These are phyloP conservation scores for Boletus insuetus DNA, from an alignment of 768 basidiomycete genomes.

Conservation along the genomic window DNA sequence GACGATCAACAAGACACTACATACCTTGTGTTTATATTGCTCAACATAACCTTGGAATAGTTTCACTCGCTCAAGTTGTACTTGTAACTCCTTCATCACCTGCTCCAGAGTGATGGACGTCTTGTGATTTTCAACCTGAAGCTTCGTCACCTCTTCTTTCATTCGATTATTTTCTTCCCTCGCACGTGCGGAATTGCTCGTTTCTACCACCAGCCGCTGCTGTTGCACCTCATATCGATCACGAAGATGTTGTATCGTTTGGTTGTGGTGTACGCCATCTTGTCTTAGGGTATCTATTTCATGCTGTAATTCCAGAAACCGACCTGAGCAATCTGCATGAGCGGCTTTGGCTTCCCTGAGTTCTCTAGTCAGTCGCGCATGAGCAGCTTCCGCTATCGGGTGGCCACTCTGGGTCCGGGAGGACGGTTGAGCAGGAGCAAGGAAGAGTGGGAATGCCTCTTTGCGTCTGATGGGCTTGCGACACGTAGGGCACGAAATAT, in stretches of 20 bases:
- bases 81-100: constrained; percentile 14
- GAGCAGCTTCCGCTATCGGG: constrained; percentile 3
- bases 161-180: constrained; percentile 12
- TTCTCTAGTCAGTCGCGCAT: constrained; percentile 11
- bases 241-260: constrained; percentile 14
- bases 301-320: constrained; percentile 4
- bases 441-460: constrained; percentile 28
- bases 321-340: constrained; percentile 15
- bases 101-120: constrained; percentile 12
- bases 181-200: background rate
- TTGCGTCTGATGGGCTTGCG: constrained; percentile 27
- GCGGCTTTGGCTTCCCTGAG: constrained; percentile 8
- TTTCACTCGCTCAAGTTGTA: constrained; percentile 20
- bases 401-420: background rate
- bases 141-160: constrained; percentile 21
- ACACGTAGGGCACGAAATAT: constrained; percentile 27
- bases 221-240: constrained; percentile 14
- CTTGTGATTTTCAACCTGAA: constrained; percentile 26
- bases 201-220: constrained; percentile 10
- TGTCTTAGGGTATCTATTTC: constrained; percentile 13
- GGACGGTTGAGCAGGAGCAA: constrained; percentile 18
- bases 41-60: constrained; percentile 22
- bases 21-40: constrained; percentile 22
- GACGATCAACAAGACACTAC: constrained; percentile 1
- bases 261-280: background rate